A percentile compares a stretch with the other conserved stretches of the same genome.
Conservation (phyloP, 495 filamentous ascomycete genomes). For the Talaromyces stipitatus region DNA sequence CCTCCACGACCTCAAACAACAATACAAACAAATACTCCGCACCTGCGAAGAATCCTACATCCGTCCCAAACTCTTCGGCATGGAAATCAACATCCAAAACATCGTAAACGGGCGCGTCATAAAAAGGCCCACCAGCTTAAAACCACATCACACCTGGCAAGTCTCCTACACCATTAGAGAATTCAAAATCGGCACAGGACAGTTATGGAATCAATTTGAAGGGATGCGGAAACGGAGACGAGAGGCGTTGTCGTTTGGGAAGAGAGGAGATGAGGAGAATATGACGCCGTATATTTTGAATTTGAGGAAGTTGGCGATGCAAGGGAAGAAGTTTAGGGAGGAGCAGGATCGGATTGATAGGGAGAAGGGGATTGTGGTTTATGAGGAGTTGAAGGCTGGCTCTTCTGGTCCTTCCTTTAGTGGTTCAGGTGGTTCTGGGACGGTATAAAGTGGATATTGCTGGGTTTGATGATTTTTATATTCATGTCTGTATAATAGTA, state of each 20-base stretch:
- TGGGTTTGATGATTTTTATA: background rate
- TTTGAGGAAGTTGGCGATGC: slow-evolving; percentile 32
- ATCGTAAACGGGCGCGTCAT: slow-evolving; percentile 61
- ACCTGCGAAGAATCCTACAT: background rate
- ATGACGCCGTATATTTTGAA: slow-evolving; percentile 20
- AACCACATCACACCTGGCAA: background rate
- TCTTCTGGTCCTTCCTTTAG: background rate
- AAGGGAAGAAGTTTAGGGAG: slow-evolving; percentile 42
- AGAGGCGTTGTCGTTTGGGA: slow-evolving; percentile 28
- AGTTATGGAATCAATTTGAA: slow-evolving; percentile 27
- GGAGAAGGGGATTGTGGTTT: slow-evolving; percentile 21
- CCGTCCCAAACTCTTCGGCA: slow-evolving; percentile 42
- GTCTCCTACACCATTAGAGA: background rate
- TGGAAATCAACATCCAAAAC: slow-evolving; percentile 65
- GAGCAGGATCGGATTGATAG: slow-evolving; percentile 41
- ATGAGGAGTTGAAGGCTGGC: slow-evolving; percentile 9
- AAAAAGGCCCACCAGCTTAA: slow-evolving; percentile 40
- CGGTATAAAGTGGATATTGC: background rate
- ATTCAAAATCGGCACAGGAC: background rate
- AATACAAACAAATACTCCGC: background rate
- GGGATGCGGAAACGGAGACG: slow-evolving; percentile 42
- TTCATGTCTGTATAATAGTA: background rate
- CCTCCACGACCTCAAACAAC: background rate
- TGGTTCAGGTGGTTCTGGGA: background rate
- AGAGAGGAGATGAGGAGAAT: slow-evolving; percentile 31